A percentile compares a stretch with the other conserved stretches of the same genome.
Evolutionary conservation across 306 rosid genomes (phyloP).

Genomic region (Crotalaria pallida): DNA sequence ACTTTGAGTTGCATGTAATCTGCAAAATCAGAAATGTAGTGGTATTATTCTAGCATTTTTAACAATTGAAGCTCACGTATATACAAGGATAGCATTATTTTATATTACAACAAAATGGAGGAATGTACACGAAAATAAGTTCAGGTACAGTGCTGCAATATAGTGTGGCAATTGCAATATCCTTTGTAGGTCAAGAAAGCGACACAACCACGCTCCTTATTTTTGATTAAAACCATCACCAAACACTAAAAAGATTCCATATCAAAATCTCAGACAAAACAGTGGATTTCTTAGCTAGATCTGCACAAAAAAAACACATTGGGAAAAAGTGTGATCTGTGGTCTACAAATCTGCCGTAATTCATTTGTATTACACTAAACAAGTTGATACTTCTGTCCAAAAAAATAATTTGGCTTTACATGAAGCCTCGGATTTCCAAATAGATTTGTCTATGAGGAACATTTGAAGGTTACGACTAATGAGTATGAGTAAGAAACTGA

Average conservation of each 20-base stretch:
- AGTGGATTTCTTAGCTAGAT: neutral
- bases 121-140: neutral
- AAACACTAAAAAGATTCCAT: neutral
- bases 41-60: neutral
- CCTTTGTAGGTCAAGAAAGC: neutral
- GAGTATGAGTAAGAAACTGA: neutral
- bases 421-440: neutral
- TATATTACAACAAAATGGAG: constrained; percentile 5
- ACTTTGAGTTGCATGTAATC: constrained; percentile 69
- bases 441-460: neutral
- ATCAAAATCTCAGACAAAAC: neutral
- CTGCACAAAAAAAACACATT: neutral
- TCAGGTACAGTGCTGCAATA: constrained; percentile 5
- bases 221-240: neutral
- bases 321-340: neutral
- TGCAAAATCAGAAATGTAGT: constrained; percentile 30
- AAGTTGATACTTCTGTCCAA: neutral
- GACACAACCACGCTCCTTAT: neutral
- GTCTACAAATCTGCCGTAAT: neutral
- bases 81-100: neutral
- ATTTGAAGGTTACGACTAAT: neutral
- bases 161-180: constrained; percentile 10
- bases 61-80: neutral
- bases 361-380: neutral
- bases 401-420: neutral